These are phyloP conservation scores for Zasmidium angulare DNA, from an alignment of 2,329 filamentous ascomycete genomes.

Conservation along the genomic window DNA sequence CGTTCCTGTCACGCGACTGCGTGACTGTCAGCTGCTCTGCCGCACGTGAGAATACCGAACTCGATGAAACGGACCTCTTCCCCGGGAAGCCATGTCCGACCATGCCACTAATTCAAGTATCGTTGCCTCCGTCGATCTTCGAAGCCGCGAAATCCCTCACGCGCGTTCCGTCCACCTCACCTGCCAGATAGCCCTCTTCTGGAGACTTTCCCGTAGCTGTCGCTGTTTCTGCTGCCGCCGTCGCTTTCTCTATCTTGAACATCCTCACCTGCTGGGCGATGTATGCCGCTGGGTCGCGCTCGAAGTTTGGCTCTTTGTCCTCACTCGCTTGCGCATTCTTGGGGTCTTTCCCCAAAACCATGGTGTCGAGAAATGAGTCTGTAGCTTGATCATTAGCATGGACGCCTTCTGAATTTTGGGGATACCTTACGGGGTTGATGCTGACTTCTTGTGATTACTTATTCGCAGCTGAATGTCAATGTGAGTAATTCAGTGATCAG, in stretches of 20 bases:
- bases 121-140: not conserved
- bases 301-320: not conserved
- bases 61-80: not conserved
- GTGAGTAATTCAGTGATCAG: too few species aligned
- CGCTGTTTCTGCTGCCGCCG: not conserved
- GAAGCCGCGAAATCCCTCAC: slow-evolving; percentile 10
- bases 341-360: too few species aligned
- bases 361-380: too few species aligned
- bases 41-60: not conserved
- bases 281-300: slow-evolving; percentile 1
- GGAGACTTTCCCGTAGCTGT: not conserved
- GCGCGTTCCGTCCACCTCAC: slow-evolving; percentile 2
- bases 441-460: too few species aligned
- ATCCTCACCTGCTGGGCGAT: slow-evolving; percentile 2
- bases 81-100: not conserved
- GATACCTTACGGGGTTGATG: too few species aligned
- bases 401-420: too few species aligned
- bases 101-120: not conserved
- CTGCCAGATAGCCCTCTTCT: not conserved
- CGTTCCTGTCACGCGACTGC: too few species aligned
- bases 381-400: too few species aligned
- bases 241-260: not conserved
- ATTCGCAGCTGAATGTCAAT: too few species aligned
- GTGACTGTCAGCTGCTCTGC: too few species aligned
- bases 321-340: not conserved